A percentile compares a stretch with the other conserved stretches of the same genome.
Conservation (phyloP, 805 yeast species). For the Candida golubevii region DNA sequence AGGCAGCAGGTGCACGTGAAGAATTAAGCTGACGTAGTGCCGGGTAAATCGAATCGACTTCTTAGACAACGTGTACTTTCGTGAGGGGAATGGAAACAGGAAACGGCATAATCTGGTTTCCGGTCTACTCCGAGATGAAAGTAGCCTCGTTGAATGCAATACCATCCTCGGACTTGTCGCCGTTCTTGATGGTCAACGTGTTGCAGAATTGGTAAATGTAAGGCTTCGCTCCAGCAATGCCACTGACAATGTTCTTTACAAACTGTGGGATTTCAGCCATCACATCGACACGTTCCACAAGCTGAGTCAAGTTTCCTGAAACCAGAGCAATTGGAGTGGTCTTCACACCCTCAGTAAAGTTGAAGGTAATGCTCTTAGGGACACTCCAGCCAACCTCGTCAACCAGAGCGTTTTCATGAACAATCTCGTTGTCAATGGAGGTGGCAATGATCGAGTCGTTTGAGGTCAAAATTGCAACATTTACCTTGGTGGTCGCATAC, state of each 20-base stretch:
- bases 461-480: conserved; percentile 69
- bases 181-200: conserved; percentile 46
- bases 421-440: conserved; percentile 60
- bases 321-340: conserved; percentile 44
- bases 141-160: conserved; percentile 76
- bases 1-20: too few relatives aligned
- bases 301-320: conserved; percentile 53
- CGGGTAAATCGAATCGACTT: too few relatives aligned
- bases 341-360: conserved; percentile 36
- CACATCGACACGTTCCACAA: conserved; percentile 91
- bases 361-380: conserved; percentile 65
- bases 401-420: conserved; percentile 45
- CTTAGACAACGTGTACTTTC: not conserved
- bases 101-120: not conserved
- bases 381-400: conserved; percentile 93
- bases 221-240: conserved; percentile 96
- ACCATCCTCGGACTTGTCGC: conserved; percentile 52
- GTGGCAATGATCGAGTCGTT: conserved; percentile 59
- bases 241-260: conserved; percentile 88
- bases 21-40: too few relatives aligned
- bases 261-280: conserved; percentile 95
- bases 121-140: conserved; percentile 50
- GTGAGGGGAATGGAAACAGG: not conserved
- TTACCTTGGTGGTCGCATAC: conserved; percentile 77
- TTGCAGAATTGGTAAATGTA: conserved; percentile 89